phyloP scores from a whole-genome alignment of 441 rosid genomes.

The Bocquillonia castaneifolia region DNA sequence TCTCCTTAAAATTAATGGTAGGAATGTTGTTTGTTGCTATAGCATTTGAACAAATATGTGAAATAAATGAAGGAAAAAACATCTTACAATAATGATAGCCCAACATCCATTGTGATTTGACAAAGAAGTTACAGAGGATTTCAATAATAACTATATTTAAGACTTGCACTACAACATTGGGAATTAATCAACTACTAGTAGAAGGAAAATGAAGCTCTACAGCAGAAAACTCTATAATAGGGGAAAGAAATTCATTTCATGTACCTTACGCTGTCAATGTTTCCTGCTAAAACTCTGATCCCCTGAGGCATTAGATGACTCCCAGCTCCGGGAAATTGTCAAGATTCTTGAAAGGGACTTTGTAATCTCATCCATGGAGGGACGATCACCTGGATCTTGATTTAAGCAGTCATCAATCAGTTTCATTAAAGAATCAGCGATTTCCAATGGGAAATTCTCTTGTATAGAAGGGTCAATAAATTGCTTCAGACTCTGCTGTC shows the following conservation, averaged over 20 bases:
- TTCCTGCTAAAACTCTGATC: conserved; percentile 12
- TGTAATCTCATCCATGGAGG: conserved; percentile 57
- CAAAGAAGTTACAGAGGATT: neutral
- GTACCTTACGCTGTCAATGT: conserved; percentile 15
- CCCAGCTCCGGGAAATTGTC: conserved; percentile 35
- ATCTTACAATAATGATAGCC: neutral
- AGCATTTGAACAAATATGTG: neutral
- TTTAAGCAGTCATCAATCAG: conserved; percentile 51
- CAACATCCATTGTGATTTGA: neutral
- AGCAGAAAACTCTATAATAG: neutral
- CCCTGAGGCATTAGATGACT: conserved; percentile 25
- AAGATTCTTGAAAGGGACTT: conserved; percentile 47
- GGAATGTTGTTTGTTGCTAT: neutral
- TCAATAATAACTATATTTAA: neutral
- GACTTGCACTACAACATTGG: neutral
- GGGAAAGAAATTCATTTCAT: neutral
- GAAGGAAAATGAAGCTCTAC: neutral
- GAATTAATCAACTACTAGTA: neutral
- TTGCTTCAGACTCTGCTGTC: conserved; percentile 26
- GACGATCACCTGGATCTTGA: conserved; percentile 55
- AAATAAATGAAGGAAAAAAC: neutral
- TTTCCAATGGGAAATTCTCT: conserved; percentile 41
- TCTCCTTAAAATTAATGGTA: neutral
- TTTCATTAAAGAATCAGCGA: conserved; percentile 32
- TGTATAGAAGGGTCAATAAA: conserved; percentile 38